A percentile compares a stretch with the other conserved stretches of the same genome.
phyloP scores from a whole-genome alignment of 306 rosid genomes.

The Chamaecrista fasciculata region DNA sequence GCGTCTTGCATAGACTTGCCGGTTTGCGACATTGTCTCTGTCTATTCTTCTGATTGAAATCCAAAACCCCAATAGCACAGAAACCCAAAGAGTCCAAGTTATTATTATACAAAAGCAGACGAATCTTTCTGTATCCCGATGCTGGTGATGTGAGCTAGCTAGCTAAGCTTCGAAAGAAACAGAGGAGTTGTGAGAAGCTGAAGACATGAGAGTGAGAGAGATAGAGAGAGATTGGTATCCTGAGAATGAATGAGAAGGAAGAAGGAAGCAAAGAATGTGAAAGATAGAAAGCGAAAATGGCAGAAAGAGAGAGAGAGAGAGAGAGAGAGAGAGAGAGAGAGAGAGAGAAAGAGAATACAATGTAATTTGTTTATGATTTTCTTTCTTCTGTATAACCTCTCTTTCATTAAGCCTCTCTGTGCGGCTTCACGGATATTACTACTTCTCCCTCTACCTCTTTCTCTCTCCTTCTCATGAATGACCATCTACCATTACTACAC shows the following conservation, averaged over 20 bases:
- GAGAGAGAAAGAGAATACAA: not conserved
- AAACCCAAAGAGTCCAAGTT: not conserved
- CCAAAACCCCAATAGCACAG: not conserved
- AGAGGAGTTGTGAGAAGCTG: constrained; percentile 12
- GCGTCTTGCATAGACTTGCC: constrained; percentile 49
- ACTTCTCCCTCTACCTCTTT: not conserved
- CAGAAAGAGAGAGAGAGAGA: not conserved
- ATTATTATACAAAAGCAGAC: not conserved
- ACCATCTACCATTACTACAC: constrained; percentile 11
- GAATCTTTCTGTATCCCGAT: constrained; percentile 3
- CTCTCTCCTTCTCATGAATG: constrained; percentile 13
- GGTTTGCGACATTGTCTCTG: constrained; percentile 41
- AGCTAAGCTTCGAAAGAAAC: constrained; percentile 7
- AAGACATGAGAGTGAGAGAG: constrained; percentile 1
- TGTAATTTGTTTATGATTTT: not conserved
- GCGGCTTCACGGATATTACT: constrained; percentile 11
- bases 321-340: not conserved
- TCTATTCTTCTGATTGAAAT: not conserved
- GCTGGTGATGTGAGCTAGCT: not conserved
- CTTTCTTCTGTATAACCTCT: not conserved
- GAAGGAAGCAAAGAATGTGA: constrained; percentile 5
- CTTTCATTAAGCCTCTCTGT: not conserved
- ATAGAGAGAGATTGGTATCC: constrained; percentile 9
- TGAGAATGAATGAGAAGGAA: too few relatives aligned
- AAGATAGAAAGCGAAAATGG: not conserved